Base-by-base conservation (phyloP, 2,329 filamentous ascomycete species). In the Fusarium brachygibbosum region DNA sequence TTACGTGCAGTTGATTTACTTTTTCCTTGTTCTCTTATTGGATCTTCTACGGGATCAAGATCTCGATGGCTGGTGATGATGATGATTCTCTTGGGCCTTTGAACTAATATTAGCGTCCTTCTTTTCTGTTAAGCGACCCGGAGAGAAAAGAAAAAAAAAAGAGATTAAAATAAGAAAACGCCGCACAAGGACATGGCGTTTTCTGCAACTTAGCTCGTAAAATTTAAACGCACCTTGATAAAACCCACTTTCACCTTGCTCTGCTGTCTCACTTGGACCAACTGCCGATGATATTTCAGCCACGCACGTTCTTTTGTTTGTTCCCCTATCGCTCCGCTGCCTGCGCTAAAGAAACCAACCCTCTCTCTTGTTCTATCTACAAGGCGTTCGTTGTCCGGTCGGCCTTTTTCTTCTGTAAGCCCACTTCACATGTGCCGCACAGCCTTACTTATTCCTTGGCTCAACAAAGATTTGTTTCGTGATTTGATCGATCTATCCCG, bases 131-230 rank as follows among this genome's bases (percentile, higher is more conserved):
- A 31, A n/a, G 50, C 16, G 48, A 32, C 13, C 32, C 58, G 31
- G 49, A 63, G 60, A 25, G 23, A 6, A 29, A 29, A 3, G 3
- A 35, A 23, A 53, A 45, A 34, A 13, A 21, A 16, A 13, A 28
- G 28, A 48, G 28, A 5, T 38, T 42, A 51, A 49, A 48, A 32
- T 44, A 45, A 63, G 32, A 41, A 56, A 34, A 64, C 66, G 67
- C 67, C 67, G 46, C 67, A 70, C 31, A 9, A 37, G 14, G 53
- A 61, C 67, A 68, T 70, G 38, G 40, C 48, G 41, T 56, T 58
- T 40, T 45, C 63, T 70, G 67, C 58, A 41, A 56, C 34, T 21
- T 31, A 56, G 44, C 44, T 59, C 53, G 63, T 70, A 64, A 50
- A 19, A 13, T 37, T 37, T 28, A 8, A 41, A 29, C 8, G 25